These are phyloP conservation scores for Erodium trifolium DNA, from an alignment of 441 rosid species.

Conservation along the genomic window DNA sequence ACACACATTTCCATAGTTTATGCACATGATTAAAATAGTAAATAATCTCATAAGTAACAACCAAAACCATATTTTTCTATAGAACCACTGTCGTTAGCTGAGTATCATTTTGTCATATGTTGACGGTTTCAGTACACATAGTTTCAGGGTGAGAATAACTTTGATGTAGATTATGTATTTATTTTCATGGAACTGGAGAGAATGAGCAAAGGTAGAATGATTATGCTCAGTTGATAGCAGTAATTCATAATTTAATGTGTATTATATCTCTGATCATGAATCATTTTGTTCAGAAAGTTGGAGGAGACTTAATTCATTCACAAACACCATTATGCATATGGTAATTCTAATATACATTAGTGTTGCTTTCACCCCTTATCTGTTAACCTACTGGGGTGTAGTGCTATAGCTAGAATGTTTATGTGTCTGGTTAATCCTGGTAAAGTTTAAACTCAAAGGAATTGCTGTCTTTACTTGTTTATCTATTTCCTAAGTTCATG, in stretches of 20 bases:
- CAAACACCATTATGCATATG: conserved; percentile 1
- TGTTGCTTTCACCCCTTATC: not conserved
- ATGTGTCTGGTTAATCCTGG: conserved; percentile 1
- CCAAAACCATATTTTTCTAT: not conserved
- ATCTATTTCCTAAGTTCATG: conserved; percentile 3
- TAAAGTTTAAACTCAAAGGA: not conserved
- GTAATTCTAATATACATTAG: not conserved
- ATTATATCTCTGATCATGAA: not conserved
- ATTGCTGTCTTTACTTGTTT: conserved; percentile 9
- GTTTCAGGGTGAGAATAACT: not conserved
- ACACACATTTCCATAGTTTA: not conserved
- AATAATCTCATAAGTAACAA: not conserved
- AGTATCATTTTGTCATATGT: not conserved
- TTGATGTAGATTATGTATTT: too few species aligned
- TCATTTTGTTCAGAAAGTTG: conserved; percentile 1
- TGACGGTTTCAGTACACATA: not conserved
- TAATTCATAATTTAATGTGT: not conserved
- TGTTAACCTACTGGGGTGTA: not conserved
- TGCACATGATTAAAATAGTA: not conserved
- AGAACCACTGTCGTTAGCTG: not conserved
- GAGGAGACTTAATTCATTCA: not conserved
- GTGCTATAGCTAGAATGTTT: not conserved
- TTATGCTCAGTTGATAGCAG: not conserved
- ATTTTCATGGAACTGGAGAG: not conserved
- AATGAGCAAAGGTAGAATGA: not conserved